Conservation (phyloP, 129 eudicot genomes). For the Smallanthus sonchifolius region DNA sequence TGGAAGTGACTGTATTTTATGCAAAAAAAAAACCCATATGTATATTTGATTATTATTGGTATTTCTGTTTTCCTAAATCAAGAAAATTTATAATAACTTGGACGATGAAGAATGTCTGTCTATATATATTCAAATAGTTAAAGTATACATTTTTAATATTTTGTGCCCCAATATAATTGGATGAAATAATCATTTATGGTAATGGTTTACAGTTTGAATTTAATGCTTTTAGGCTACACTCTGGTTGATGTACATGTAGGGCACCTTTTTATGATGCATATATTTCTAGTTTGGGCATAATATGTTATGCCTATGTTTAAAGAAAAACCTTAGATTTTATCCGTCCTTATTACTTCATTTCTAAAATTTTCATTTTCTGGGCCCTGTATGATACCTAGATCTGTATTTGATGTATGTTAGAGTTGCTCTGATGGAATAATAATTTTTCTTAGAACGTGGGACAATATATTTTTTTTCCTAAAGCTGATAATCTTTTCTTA, state of each 20-base stretch:
- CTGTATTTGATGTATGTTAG: neutral
- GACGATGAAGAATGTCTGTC: slow-evolving; percentile 4
- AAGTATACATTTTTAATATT: neutral
- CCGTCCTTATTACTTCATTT: neutral
- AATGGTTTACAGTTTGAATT: slow-evolving; percentile 3
- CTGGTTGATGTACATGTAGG: neutral
- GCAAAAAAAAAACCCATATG: neutral
- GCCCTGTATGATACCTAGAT: neutral
- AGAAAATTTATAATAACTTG: neutral
- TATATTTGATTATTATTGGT: neutral
- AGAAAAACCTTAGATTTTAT: neutral
- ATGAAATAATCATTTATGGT: slow-evolving; percentile 2
- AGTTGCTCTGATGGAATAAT: neutral
- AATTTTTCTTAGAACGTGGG: neutral
- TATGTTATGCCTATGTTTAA: neutral
- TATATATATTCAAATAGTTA: neutral
- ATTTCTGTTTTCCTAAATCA: slow-evolving; percentile 3
- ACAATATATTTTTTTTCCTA: neutral
- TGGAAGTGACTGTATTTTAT: neutral
- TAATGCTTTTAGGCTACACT: neutral
- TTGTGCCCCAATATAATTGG: neutral
- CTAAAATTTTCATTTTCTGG: neutral
- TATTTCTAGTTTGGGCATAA: neutral
- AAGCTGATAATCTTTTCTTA: neutral
- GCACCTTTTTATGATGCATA: neutral